Evolutionary conservation across 2,329 filamentous ascomycete species (phyloP), one percentile per base, ranked within the genome.

Genomic region (Penicillium sp.): DNA sequence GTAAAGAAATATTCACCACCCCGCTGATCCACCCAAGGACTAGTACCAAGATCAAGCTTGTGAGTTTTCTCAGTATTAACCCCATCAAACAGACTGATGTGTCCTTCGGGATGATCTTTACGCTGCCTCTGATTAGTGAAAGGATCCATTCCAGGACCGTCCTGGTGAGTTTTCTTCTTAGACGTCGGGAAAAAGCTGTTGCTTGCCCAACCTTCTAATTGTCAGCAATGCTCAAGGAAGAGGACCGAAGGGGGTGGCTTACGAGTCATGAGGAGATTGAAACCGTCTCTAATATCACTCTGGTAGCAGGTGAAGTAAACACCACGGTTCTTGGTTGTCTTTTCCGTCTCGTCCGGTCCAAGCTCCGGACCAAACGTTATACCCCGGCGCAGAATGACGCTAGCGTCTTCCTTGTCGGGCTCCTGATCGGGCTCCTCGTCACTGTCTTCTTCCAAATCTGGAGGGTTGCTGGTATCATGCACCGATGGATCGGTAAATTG

Each of bases 1-100:
- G 71, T 66, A 56, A 76, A 76, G 63, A 76, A 75, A 46, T 76
- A 76, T 49, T 76, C 74, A 4, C 74, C 74, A 12, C 74, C 74
- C 25, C 60, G 66, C 0, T 70, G 64, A 29, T 72, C 57, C 3
- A 76, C 73, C 68, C 74, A 76, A 40, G 22, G 19, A 22, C 19
- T 22, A 22, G 19, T 22, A 22, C 19, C 19, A 22, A 22, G 19
- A 22, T 22, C 19, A 22, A 22, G 19, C 19, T 22, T 22, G 19
- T 22, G 19, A 22, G 19, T 22, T 22, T 22, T 22, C 19, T 22
- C 5, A 22, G 19, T 22, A 22, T 22, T 5, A 22, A 22, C 19
- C 19, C 19, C 19, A 22, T 22, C 19, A 22, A 22, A 22, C 19
- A 22, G 19, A 22, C 19, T 22, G 19, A 22, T 22, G 19, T 22